Evolutionary conservation across 2,329 filamentous ascomycete genomes (phyloP).

Genomic region (Botrytis deweyae): DNA sequence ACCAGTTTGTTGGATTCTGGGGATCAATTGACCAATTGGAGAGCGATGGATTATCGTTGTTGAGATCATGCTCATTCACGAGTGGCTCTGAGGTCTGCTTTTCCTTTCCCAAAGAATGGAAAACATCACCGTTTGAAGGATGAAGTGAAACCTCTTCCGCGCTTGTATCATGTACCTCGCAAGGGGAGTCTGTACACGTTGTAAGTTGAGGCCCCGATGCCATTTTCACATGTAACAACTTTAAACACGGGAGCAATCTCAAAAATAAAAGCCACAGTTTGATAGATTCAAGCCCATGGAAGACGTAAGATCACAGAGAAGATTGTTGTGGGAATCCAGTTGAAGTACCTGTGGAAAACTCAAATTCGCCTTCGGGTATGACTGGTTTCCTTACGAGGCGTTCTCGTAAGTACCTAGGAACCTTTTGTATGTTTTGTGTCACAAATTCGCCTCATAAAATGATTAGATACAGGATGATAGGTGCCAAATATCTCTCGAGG

Average conservation of each 20-base stretch:
- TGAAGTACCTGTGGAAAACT: not conserved
- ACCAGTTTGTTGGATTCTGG: slow-evolving; percentile 7
- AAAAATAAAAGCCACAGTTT: not conserved
- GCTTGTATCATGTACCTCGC: not conserved
- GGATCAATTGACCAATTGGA: not conserved
- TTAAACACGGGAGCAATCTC: not conserved
- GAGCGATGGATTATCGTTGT: not conserved
- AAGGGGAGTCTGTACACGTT: not conserved
- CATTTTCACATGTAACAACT: not conserved
- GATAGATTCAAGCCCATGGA: not conserved
- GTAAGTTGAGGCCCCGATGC: not conserved
- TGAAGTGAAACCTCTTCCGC: not conserved
- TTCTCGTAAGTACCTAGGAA: not conserved
- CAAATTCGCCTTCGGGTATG: not conserved
- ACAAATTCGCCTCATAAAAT: not conserved
- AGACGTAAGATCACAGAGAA: not conserved
- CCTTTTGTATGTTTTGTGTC: not conserved
- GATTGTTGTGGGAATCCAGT: not conserved
- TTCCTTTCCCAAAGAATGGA: not conserved
- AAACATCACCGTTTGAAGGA: not conserved
- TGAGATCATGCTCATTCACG: not conserved
- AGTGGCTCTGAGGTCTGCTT: not conserved
- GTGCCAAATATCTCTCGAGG: not conserved
- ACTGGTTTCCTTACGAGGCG: not conserved
- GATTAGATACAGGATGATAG: not conserved